Conservation (phyloP, 2,329 filamentous ascomycete genomes). For the Verticillium alfalfae region DNA sequence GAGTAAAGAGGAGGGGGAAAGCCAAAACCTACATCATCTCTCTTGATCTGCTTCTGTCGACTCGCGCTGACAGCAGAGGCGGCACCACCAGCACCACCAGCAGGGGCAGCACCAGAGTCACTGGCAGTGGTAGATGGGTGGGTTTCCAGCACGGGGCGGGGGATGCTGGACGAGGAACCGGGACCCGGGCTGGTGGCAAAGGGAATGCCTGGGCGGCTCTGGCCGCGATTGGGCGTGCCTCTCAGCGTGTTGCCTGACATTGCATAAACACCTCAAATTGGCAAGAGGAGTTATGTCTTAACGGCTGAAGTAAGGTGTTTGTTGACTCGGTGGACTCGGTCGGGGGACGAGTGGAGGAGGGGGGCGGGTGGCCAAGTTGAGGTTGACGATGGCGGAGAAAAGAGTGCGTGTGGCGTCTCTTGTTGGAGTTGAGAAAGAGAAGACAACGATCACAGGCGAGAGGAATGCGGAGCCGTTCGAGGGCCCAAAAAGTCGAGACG, state of each 20-base stretch:
- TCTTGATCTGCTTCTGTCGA: slow-evolving; percentile 91
- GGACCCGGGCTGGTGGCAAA: slow-evolving; percentile 54
- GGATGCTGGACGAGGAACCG: slow-evolving; percentile 55
- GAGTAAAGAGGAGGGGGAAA: not conserved
- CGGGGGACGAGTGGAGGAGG: not conserved
- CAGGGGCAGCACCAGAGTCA: slow-evolving; percentile 30
- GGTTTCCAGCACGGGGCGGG: slow-evolving; percentile 63
- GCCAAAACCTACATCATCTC: slow-evolving; percentile 80
- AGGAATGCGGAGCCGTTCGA: not conserved
- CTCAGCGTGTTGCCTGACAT: slow-evolving; percentile 61
- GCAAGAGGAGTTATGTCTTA: not conserved
- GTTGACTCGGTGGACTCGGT: not conserved
- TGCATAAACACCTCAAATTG: slow-evolving; percentile 15
- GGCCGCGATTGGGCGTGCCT: slow-evolving; percentile 60
- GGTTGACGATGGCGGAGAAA: not conserved
- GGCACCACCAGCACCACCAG: slow-evolving; percentile 40
- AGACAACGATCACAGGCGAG: not conserved
- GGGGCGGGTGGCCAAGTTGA: not conserved
- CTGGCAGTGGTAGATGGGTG: slow-evolving; percentile 39
- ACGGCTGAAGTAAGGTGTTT: not conserved
- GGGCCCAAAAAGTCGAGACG: not conserved
- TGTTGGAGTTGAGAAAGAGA: not conserved
- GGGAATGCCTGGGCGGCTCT: slow-evolving; percentile 53
- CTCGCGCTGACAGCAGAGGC: slow-evolving; percentile 85
- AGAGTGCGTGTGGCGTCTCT: not conserved